phyloP scores from a whole-genome alignment of 805 yeast genomes.

The Starmerella ratchasimensis region DNA sequence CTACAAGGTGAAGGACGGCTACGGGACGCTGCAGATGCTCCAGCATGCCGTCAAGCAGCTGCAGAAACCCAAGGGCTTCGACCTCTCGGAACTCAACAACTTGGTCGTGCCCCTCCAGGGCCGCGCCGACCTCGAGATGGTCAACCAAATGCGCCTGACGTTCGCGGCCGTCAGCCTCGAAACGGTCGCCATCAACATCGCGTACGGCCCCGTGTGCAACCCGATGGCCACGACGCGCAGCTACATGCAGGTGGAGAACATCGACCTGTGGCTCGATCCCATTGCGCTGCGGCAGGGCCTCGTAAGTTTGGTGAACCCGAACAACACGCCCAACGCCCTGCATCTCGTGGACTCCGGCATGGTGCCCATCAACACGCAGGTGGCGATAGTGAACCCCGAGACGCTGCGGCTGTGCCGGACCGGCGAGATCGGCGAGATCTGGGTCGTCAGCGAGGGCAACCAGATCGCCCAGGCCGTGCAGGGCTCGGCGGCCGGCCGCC shows the following conservation, averaged over 20 bases:
- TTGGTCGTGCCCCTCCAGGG: constrained; percentile 61
- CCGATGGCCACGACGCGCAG: constrained; percentile 78
- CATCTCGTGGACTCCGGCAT: constrained; percentile 88
- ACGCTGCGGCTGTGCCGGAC: constrained; percentile 61
- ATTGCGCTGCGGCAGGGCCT: constrained; percentile 82
- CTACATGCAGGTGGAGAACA: constrained; percentile 76
- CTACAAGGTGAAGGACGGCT: constrained; percentile 72
- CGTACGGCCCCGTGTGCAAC: constrained; percentile 66
- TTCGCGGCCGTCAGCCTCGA: constrained; percentile 54
- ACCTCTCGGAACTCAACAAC: constrained; percentile 54
- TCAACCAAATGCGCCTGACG: constrained; percentile 41
- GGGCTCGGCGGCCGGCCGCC: constrained; percentile 35
- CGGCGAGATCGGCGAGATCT: constrained; percentile 93
- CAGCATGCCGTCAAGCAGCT: constrained; percentile 51
- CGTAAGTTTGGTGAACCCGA: constrained; percentile 63
- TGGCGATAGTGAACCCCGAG: constrained; percentile 92
- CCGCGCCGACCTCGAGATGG: constrained; percentile 53
- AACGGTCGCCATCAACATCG: constrained; percentile 56
- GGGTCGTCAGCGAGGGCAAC: constrained; percentile 88
- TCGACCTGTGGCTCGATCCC: constrained; percentile 76
- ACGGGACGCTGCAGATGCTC: constrained; percentile 71
- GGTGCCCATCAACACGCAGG: constrained; percentile 87
- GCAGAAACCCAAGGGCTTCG: constrained; percentile 44
- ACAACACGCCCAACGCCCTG: constrained; percentile 52
- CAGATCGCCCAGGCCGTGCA: constrained; percentile 43